phyloP scores from a whole-genome alignment of 2,329 filamentous ascomycete genomes.

The Xylariaceae sp. region DNA sequence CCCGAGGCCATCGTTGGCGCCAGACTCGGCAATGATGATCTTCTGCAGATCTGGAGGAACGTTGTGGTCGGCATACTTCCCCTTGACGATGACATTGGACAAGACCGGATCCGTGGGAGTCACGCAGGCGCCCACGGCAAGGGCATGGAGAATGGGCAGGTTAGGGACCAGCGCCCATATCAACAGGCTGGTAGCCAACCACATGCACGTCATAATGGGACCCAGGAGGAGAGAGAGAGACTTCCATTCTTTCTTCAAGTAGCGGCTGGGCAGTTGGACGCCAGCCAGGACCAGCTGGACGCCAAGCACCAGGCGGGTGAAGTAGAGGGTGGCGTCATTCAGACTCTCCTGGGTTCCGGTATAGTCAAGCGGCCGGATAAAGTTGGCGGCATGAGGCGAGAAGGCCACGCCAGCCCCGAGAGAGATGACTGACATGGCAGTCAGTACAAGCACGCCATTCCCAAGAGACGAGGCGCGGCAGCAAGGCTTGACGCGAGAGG shows the following conservation, averaged over 20 bases:
- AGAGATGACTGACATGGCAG: conserved; percentile 60
- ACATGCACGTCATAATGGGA: conserved; percentile 81
- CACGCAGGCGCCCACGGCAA: conserved; percentile 78
- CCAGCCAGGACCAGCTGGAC: conserved; percentile 86
- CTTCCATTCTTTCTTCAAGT: conserved; percentile 72
- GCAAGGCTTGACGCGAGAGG: too few species aligned
- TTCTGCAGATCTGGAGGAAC: conserved; percentile 74
- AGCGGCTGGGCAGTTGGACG: conserved; percentile 77
- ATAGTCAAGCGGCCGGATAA: conserved; percentile 70
- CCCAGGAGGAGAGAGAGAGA: conserved; percentile 67
- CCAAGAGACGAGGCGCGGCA: too few species aligned
- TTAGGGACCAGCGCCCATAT: conserved; percentile 70
- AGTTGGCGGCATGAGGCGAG: conserved; percentile 68
- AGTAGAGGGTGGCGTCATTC: conserved; percentile 70
- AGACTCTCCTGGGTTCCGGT: conserved; percentile 53
- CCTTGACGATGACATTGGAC: conserved; percentile 86
- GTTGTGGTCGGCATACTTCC: conserved; percentile 86
- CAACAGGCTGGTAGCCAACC: conserved; percentile 71
- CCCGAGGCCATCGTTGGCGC: conserved; percentile 81
- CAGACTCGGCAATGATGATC: conserved; percentile 75
- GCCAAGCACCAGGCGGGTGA: conserved; percentile 78
- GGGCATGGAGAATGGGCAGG: conserved; percentile 66
- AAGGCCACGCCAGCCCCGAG: conserved; percentile 71
- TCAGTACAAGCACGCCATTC: too few species aligned
- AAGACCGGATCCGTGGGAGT: conserved; percentile 86